Conservation (phyloP, 345 rosid genomes). For the Brassica incana region DNA sequence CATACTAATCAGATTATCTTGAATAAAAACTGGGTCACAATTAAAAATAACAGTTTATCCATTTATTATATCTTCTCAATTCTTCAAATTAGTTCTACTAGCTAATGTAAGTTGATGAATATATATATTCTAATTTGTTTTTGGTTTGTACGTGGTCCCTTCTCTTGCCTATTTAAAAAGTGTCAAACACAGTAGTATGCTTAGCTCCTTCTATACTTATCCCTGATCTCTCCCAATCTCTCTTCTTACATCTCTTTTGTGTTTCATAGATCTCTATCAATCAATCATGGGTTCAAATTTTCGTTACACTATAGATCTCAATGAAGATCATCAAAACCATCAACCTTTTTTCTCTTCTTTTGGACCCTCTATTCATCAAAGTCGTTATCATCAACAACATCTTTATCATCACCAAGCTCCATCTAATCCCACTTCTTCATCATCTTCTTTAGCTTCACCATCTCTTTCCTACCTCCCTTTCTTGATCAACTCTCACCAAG, state of each 20-base stretch:
- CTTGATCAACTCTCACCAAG: constrained; percentile 38
- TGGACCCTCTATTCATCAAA: constrained; percentile 42
- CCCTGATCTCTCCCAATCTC: constrained; percentile 18
- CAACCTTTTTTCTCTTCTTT: constrained; percentile 34
- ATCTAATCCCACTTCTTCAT: constrained; percentile 27
- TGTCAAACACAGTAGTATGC: constrained; percentile 23
- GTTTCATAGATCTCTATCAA: constrained; percentile 5
- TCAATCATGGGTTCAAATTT: constrained; percentile 42
- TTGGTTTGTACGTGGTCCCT: constrained; percentile 12
- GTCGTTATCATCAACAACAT: constrained; percentile 34
- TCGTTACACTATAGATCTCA: constrained; percentile 53
- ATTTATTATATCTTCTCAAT: not conserved
- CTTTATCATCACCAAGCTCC: constrained; percentile 10
- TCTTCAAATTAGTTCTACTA: not conserved
- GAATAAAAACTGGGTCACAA: not conserved
- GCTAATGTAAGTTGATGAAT: not conserved
- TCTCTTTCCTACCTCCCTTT: constrained; percentile 37
- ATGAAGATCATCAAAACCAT: constrained; percentile 51
- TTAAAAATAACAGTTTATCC: not conserved
- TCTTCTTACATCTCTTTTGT: constrained; percentile 18
- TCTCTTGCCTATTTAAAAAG: constrained; percentile 34
- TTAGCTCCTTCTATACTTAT: constrained; percentile 20
- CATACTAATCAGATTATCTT: not conserved
- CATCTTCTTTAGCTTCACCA: constrained; percentile 40
- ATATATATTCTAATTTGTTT: not conserved